Percentiles rank a stretch among this genome's conserved stretches.
phyloP scores from a whole-genome alignment of 1,284 basidiomycete species.

The Cutaneotrichosporon sp. region DNA sequence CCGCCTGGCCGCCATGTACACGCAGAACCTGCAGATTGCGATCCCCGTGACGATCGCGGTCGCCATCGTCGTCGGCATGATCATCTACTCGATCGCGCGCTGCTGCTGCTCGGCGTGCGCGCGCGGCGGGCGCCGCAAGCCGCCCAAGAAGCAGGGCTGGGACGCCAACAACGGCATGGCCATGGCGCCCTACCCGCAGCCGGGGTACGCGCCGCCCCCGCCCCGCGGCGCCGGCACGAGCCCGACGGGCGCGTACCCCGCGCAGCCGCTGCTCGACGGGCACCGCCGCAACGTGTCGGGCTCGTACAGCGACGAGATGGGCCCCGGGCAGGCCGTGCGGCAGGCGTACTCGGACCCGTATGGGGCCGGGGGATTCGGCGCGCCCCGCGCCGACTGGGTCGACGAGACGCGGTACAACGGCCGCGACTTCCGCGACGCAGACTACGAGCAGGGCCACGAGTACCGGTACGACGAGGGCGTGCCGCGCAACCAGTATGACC shows the following conservation, averaged over 20 bases:
- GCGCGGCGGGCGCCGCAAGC: background rate
- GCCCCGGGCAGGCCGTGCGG: background rate
- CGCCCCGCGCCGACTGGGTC: background rate
- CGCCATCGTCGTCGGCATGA: slow-evolving; percentile 59
- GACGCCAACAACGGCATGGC: slow-evolving; percentile 12
- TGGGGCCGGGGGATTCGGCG: slow-evolving; percentile 2
- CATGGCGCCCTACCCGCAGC: slow-evolving; percentile 23
- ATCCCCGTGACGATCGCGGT: slow-evolving; percentile 77
- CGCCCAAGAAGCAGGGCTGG: slow-evolving; percentile 18
- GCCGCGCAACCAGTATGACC: background rate
- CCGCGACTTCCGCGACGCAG: background rate
- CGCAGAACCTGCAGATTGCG: slow-evolving; percentile 72
- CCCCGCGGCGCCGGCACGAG: background rate
- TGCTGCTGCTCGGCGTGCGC: slow-evolving; percentile 13
- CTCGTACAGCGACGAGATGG: slow-evolving; percentile 8
- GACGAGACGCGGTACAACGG: slow-evolving; percentile 3
- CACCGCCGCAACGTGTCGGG: slow-evolving; percentile 2
- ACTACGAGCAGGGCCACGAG: background rate
- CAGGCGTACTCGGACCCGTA: slow-evolving; percentile 7
- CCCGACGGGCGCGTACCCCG: background rate
- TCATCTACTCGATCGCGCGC: slow-evolving; percentile 20
- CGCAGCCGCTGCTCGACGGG: background rate
- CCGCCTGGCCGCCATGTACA: slow-evolving; percentile 69
- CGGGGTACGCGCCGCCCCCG: background rate
- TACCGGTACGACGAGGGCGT: background rate